Evolutionary conservation across 73 alveolate genomes (phyloP).

Genomic region (Durusdinium trenchii): DNA sequence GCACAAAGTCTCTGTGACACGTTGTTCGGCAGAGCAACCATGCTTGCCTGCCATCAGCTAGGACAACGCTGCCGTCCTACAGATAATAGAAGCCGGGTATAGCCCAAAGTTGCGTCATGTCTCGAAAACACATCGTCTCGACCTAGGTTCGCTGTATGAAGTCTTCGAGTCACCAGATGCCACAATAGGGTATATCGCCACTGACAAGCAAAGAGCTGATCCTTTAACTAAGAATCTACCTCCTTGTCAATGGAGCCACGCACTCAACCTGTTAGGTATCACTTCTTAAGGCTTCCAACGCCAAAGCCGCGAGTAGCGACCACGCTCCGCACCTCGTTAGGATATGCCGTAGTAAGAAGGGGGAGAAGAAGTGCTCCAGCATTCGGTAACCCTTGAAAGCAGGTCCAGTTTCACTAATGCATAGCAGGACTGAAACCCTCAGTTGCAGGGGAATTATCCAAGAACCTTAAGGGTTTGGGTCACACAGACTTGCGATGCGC

Average conservation of each 20-base stretch:
- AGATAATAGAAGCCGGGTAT: conserved; percentile 10
- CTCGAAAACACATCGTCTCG: neutral
- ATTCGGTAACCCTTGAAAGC: too few relatives aligned
- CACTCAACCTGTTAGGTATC: neutral
- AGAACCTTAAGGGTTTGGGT: too few relatives aligned
- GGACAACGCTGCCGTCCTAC: neutral
- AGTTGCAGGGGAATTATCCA: too few relatives aligned
- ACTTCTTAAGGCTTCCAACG: neutral
- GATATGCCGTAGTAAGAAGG: too few relatives aligned
- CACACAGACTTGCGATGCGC: too few relatives aligned
- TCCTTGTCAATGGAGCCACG: neutral
- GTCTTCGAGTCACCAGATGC: neutral
- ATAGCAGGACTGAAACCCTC: too few relatives aligned
- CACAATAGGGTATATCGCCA: neutral
- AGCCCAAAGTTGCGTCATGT: neutral
- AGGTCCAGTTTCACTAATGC: too few relatives aligned
- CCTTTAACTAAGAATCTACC: neutral
- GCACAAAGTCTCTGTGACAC: neutral
- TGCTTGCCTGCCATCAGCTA: neutral
- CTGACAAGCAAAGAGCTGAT: neutral
- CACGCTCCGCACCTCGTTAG: neutral
- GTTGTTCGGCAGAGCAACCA: neutral
- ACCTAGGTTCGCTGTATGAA: conserved; percentile 14
- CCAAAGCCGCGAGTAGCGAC: neutral
- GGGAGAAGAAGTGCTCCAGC: neutral